Conservation (phyloP, 2,329 filamentous ascomycete species). For the Sporothrix mexicana region DNA sequence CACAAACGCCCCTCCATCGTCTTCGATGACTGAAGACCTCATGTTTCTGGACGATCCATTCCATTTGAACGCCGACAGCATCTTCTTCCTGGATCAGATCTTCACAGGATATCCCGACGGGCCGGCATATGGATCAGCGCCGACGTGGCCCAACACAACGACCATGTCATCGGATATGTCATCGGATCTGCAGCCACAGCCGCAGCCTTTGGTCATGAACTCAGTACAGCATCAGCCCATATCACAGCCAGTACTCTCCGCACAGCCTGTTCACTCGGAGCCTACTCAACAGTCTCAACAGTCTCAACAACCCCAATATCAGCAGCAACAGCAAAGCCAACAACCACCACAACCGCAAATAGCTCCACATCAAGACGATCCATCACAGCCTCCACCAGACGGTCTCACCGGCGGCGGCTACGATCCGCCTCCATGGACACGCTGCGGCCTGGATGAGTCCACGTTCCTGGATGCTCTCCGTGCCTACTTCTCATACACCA, state of each 20-base stretch:
- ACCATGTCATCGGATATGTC: background rate
- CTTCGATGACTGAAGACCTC: constrained; percentile 27
- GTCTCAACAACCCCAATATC: background rate
- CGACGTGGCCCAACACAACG: background rate
- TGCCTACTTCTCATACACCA: constrained; percentile 40
- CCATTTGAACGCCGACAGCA: constrained; percentile 39
- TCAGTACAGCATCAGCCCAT: constrained; percentile 16
- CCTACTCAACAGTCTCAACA: background rate
- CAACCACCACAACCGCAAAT: background rate
- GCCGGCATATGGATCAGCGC: background rate
- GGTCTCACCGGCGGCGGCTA: constrained; percentile 27
- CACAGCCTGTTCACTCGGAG: background rate
- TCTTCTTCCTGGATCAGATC: constrained; percentile 41
- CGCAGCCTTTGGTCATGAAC: constrained; percentile 6
- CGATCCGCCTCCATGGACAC: constrained; percentile 30
- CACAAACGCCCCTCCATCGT: constrained; percentile 1
- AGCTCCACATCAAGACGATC: background rate
- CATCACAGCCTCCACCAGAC: background rate
- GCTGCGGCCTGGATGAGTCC: constrained; percentile 30
- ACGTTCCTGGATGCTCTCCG: constrained; percentile 36
- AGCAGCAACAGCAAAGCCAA: constrained; percentile 5
- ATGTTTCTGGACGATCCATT: constrained; percentile 34
- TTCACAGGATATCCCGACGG: constrained; percentile 35
- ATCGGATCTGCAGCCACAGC: background rate
- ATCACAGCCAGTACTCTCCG: background rate